Conservation (phyloP, 768 basidiomycete genomes). For the Mycena polygramma region DNA sequence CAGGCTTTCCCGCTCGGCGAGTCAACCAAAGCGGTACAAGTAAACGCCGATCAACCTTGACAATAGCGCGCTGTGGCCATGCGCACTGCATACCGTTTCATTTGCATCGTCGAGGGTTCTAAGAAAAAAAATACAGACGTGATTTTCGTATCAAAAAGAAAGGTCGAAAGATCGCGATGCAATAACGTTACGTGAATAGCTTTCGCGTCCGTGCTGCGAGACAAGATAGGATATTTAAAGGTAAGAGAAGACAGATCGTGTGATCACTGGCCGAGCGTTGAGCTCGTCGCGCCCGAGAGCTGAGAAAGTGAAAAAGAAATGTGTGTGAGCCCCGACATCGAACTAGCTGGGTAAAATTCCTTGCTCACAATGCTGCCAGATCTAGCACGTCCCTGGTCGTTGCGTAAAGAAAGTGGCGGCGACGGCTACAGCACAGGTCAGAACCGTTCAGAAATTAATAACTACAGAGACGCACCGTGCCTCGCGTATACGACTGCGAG, state of each 20-base stretch:
- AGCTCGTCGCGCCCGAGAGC: constrained; percentile 9
- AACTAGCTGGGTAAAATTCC: background rate
- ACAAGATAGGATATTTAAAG: background rate
- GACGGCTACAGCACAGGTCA: background rate
- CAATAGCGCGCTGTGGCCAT: too few relatives aligned
- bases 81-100: too few relatives aligned
- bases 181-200: background rate
- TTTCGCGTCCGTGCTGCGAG: background rate
- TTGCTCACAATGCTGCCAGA: background rate
- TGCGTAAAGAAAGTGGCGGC: background rate
- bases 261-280: background rate
- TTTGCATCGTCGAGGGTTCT: too few relatives aligned
- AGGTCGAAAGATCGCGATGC: too few relatives aligned
- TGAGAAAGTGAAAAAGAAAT: background rate
- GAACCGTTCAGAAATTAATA: background rate
- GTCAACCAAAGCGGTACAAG: too few relatives aligned
- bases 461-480: too few relatives aligned
- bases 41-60: too few relatives aligned
- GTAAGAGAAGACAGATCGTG: background rate
- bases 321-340: background rate
- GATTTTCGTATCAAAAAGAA: too few relatives aligned
- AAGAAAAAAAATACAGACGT: too few relatives aligned
- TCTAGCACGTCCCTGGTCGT: background rate
- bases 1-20: too few relatives aligned
- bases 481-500: too few relatives aligned